These are phyloP conservation scores for Skeletonema menzelii DNA, from an alignment of 108 stramenopile genomes.

Conservation along the genomic window DNA sequence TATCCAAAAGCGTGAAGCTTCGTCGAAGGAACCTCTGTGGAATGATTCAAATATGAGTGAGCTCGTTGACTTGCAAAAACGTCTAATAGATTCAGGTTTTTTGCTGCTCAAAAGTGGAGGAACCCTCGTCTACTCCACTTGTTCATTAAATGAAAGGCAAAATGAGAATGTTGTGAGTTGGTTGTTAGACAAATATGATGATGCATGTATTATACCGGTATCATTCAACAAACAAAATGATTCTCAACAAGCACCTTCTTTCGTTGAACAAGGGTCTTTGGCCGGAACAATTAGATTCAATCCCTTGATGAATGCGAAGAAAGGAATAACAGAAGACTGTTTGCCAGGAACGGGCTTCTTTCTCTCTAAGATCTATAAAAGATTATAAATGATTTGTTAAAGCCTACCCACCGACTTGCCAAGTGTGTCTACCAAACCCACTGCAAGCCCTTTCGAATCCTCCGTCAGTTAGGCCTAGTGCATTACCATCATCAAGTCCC, in stretches of 20 bases:
- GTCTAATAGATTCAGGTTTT: slow-evolving; percentile 77
- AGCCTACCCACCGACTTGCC: too few species aligned
- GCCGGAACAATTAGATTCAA: slow-evolving; percentile 63
- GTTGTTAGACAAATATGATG: slow-evolving; percentile 57
- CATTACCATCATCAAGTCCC: too few species aligned
- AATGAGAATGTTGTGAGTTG: slow-evolving; percentile 88
- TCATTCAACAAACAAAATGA: slow-evolving; percentile 32
- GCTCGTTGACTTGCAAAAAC: slow-evolving; percentile 77
- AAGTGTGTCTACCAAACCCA: too few species aligned
- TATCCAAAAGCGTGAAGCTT: slow-evolving; percentile 44
- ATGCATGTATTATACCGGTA: slow-evolving; percentile 59
- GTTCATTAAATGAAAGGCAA: slow-evolving; percentile 82
- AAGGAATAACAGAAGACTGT: neutral
- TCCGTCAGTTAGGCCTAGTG: too few species aligned
- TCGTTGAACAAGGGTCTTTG: slow-evolving; percentile 47
- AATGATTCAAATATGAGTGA: slow-evolving; percentile 49
- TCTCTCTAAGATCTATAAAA: slow-evolving; percentile 59
- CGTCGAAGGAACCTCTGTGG: slow-evolving; percentile 15
- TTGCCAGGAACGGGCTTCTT: slow-evolving; percentile 68
- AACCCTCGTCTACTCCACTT: slow-evolving; percentile 89
- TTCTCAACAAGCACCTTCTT: neutral
- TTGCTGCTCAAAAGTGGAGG: slow-evolving; percentile 78
- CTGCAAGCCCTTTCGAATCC: too few species aligned
- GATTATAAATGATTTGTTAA: neutral
- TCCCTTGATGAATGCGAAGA: slow-evolving; percentile 29